Evolutionary conservation across 2,329 filamentous ascomycete genomes (phyloP), one percentile per base, ranked within the genome.

Genomic region (Emmonsia crescens): DNA sequence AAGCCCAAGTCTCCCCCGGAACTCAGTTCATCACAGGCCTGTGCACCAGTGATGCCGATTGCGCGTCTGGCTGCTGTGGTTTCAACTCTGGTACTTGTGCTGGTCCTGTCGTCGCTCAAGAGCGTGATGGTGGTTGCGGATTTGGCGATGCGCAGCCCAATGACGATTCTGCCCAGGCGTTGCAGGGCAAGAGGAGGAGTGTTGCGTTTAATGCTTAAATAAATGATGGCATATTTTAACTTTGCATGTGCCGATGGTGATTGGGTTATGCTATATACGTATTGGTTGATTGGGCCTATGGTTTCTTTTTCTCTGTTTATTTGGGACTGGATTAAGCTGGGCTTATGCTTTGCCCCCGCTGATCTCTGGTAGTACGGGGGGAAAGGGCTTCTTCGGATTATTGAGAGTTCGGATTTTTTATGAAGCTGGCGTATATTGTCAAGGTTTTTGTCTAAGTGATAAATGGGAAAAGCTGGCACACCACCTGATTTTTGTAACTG

Each of bases 21-120:
- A 72, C 65, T 3, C 74, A 76, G 60, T 76, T 76, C 68, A 75
- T 76, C 66, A 76, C 74, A 19, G 74, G 74, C 1, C 60, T 69
- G 8, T 76, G 74, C 56, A 64, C 66, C 2, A 70, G 71, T 4
- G 73, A 75, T 59, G 73, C 73, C 5, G 73, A 76, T 62, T 76
- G 74, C 56, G 72, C 72, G 3, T 70, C 71, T 24, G 70, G 68
- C 16, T 69, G 61, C 69, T 75, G 49, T 71, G 70, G 64, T 71
- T 74, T 21, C 72, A 71, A 63, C 69, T 71, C 69, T 31, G 72
- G 72, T 5, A 68, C 68, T 33, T 75, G 73, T 55, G 71, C 71
- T 0, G 73, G 74, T 2, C 63, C 71, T 1, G 66, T 72, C 1
- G 66, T 73, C 9, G 73, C 73, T 9, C 71, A 72, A 58, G 69